Conservation (phyloP, 257 asterid genomes). For the Nicotiana undulata region DNA sequence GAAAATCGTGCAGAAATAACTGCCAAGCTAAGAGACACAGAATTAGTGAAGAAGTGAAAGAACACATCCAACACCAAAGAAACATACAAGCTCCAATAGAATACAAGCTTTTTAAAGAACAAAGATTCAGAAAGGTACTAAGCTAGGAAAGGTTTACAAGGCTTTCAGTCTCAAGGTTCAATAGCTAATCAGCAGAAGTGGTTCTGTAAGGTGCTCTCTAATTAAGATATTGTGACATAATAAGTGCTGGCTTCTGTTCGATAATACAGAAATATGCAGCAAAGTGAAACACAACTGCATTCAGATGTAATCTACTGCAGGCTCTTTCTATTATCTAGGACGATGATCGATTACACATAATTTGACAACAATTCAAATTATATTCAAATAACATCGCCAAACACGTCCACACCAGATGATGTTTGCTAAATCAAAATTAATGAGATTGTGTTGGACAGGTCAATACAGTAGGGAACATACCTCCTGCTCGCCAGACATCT, state of each 20-base stretch:
- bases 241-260: neutral
- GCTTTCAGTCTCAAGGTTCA: neutral
- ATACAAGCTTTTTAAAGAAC: neutral
- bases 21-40: neutral
- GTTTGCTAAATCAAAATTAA: neutral
- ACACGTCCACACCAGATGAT: neutral
- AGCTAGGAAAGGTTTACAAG: neutral
- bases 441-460: neutral
- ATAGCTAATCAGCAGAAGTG: neutral
- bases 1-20: neutral
- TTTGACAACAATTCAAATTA: neutral
- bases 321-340: neutral
- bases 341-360: neutral
- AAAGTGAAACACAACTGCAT: neutral
- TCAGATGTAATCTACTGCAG: neutral
- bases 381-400: neutral
- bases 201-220: neutral
- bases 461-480: slow-evolving; percentile 27
- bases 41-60: neutral
- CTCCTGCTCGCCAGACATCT: slow-evolving; percentile 66
- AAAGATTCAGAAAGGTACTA: neutral
- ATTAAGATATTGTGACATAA: neutral
- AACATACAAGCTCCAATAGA: neutral
- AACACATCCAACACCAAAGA: neutral
- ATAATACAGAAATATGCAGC: neutral